Conservation (phyloP, 2,329 filamentous ascomycete genomes). For the Cercospora sp. region DNA sequence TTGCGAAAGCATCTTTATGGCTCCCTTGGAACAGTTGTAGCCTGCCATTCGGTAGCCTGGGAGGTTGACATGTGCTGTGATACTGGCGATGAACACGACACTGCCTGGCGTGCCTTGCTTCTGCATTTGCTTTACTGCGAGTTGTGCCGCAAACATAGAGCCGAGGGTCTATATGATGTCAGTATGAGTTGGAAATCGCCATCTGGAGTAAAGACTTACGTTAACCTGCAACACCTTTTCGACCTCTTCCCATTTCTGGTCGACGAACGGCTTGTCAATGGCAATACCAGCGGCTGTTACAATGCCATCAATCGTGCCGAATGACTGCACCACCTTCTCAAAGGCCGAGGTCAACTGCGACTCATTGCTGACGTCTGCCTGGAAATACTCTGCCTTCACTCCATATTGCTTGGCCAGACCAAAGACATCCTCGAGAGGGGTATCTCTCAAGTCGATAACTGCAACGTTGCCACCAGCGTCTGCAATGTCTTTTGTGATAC, state of each 20-base stretch:
- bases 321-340: slow-evolving; percentile 28
- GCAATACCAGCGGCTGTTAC: slow-evolving; percentile 38
- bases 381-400: slow-evolving; percentile 52
- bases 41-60: slow-evolving; percentile 38
- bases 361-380: slow-evolving; percentile 44
- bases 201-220: slow-evolving; percentile 20
- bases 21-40: slow-evolving; percentile 39
- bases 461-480: slow-evolving; percentile 54
- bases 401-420: slow-evolving; percentile 56
- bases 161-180: slow-evolving; percentile 30
- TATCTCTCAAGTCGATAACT: slow-evolving; percentile 58
- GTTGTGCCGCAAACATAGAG: slow-evolving; percentile 40
- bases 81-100: slow-evolving; percentile 42
- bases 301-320: slow-evolving; percentile 33
- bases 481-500: slow-evolving; percentile 34
- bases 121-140: slow-evolving; percentile 40
- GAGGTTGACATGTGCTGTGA: slow-evolving; percentile 40
- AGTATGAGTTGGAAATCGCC: neutral
- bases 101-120: slow-evolving; percentile 39
- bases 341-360: slow-evolving; percentile 30
- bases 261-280: slow-evolving; percentile 35
- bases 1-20: slow-evolving; percentile 32
- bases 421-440: slow-evolving; percentile 33
- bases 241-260: slow-evolving; percentile 36
- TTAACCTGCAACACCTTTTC: slow-evolving; percentile 43